A percentile compares a stretch with the other conserved stretches of the same genome.
phyloP scores from a whole-genome alignment of 805 yeast species.

The Jamesozyma jinghongensis region DNA sequence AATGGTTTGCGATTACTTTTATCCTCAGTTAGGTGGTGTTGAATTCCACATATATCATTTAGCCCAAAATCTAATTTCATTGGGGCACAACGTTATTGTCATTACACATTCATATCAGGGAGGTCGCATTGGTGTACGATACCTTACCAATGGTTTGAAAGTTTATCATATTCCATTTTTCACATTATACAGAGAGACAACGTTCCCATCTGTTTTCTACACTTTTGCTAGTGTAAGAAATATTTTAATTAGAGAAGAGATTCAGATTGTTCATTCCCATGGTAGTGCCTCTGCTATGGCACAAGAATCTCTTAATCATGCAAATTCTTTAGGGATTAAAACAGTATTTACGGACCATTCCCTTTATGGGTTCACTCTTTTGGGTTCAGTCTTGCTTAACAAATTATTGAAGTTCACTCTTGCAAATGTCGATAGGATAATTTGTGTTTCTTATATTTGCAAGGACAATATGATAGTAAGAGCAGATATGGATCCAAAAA shows the following conservation, averaged over 20 bases:
- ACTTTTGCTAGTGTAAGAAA: conserved; percentile 79
- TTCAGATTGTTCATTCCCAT: conserved; percentile 91
- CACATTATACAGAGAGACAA: conserved; percentile 72
- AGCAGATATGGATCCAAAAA: conserved; percentile 68
- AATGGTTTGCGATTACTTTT: conserved; percentile 95
- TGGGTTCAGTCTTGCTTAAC: conserved; percentile 76
- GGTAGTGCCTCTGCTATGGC: conserved; percentile 82
- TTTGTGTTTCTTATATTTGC: conserved; percentile 95
- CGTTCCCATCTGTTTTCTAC: conserved; percentile 83
- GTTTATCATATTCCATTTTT: conserved; percentile 84
- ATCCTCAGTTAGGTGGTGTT: conserved; percentile 98
- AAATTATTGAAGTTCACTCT: conserved; percentile 75
- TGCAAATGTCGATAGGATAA: conserved; percentile 82
- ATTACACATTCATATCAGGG: conserved; percentile 79
- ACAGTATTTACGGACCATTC: conserved; percentile 96
- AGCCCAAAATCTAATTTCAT: conserved; percentile 66
- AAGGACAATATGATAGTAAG: conserved; percentile 91
- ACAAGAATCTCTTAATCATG: conserved; percentile 88
- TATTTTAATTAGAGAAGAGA: conserved; percentile 74
- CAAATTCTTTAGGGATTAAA: conserved; percentile 80
- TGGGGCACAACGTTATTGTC: conserved; percentile 80
- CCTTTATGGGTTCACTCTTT: conserved; percentile 83
- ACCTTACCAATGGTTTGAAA: conserved; percentile 80
- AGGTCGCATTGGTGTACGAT: conserved; percentile 71
- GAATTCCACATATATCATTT: conserved; percentile 91